These are phyloP conservation scores for Tylopilus plumbeoviolaceoides DNA, from an alignment of 768 basidiomycete genomes.

Conservation along the genomic window DNA sequence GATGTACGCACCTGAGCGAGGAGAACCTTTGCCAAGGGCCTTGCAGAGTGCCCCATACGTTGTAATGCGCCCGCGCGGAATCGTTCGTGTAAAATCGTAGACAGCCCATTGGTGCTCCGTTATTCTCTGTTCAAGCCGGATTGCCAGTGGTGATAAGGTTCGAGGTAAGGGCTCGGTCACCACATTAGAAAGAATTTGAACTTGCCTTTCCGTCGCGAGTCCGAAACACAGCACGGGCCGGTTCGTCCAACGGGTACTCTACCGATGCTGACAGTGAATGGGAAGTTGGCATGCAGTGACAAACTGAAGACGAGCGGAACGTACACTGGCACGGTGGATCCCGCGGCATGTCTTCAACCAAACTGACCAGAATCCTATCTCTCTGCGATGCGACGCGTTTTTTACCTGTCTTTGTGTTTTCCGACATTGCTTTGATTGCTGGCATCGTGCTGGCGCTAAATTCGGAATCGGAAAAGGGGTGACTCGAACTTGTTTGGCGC, in stretches of 20 bases:
- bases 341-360: background rate
- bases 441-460: background rate
- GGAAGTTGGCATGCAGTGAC: background rate
- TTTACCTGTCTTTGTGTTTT: background rate
- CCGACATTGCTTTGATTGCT: background rate
- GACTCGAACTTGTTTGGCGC: too few species aligned
- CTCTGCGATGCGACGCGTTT: background rate
- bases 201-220: conserved; percentile 28
- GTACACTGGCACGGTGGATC: background rate
- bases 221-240: conserved; percentile 20
- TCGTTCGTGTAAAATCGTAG: conserved; percentile 48
- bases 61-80: conserved; percentile 49
- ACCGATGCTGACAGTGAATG: conserved; percentile 4
- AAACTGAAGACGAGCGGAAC: background rate
- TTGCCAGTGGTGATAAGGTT: background rate
- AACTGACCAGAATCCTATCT: too few species aligned
- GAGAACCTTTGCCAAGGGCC: conserved; percentile 51
- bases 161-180: background rate
- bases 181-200: background rate
- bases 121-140: conserved; percentile 36
- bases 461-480: background rate
- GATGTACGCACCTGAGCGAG: conserved; percentile 51
- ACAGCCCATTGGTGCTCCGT: conserved; percentile 57
- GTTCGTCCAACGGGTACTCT: conserved; percentile 11
- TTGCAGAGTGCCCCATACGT: conserved; percentile 54